These are phyloP conservation scores for Ilyonectria destructans DNA, from an alignment of 2,329 filamentous ascomycete species.

Conservation along the genomic window DNA sequence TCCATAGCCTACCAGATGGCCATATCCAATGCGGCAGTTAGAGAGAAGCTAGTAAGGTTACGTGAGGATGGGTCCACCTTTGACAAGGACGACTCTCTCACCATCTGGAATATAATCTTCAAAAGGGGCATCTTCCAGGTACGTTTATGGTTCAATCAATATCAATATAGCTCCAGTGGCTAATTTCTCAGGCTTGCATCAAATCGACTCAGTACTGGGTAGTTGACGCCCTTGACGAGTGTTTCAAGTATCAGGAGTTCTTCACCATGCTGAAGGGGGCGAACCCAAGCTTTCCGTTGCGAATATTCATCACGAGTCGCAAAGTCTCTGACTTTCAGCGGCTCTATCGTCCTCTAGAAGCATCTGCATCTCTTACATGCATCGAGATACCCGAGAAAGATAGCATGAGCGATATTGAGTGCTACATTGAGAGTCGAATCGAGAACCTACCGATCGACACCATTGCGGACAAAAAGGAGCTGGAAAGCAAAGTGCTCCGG, in stretches of 20 bases:
- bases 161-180: no score
- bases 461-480: slow-evolving; percentile 15
- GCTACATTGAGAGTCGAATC: slow-evolving; percentile 44
- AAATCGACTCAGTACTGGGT: slow-evolving; percentile 52
- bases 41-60: slow-evolving; percentile 43
- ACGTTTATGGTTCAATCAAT: no score
- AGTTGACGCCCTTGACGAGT: slow-evolving; percentile 57
- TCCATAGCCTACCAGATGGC: slow-evolving; percentile 57
- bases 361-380: background rate
- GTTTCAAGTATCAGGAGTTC: slow-evolving; percentile 42
- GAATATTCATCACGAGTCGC: slow-evolving; percentile 51
- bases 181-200: no score
- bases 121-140: slow-evolving; percentile 50
- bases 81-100: slow-evolving; percentile 46
- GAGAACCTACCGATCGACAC: slow-evolving; percentile 37
- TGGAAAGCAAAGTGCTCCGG: slow-evolving; percentile 42
- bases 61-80: slow-evolving; percentile 42
- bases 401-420: slow-evolving; percentile 47
- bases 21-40: slow-evolving; percentile 37
- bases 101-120: slow-evolving; percentile 55
- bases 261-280: slow-evolving; percentile 46
- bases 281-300: slow-evolving; percentile 40
- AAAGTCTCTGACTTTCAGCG: slow-evolving; percentile 43
- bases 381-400: slow-evolving; percentile 41
- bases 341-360: background rate